Evolutionary conservation across 2,329 filamentous ascomycete genomes (phyloP).

Genomic region (Colletotrichum spinosum): DNA sequence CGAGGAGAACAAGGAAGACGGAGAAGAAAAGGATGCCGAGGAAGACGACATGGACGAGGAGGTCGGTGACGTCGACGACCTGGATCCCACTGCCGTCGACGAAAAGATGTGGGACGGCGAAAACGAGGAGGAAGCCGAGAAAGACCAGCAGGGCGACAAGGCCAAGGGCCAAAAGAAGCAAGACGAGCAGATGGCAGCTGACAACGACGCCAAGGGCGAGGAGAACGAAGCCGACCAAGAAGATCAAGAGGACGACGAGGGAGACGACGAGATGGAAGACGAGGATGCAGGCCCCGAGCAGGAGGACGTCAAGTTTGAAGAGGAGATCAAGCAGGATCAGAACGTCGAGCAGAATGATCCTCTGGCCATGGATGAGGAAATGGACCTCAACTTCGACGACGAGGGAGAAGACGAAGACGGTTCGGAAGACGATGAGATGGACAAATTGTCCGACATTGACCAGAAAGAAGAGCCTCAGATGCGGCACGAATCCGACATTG

Average conservation of each 20-base stretch:
- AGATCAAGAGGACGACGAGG: slow-evolving; percentile 57
- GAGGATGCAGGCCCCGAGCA: slow-evolving; percentile 67
- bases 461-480: slow-evolving; percentile 48
- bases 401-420: slow-evolving; percentile 67
- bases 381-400: slow-evolving; percentile 85
- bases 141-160: slow-evolving; percentile 82
- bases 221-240: slow-evolving; percentile 56
- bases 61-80: slow-evolving; percentile 88
- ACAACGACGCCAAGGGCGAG: slow-evolving; percentile 65
- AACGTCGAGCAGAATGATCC: slow-evolving; percentile 85
- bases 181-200: slow-evolving; percentile 69
- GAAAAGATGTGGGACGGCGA: slow-evolving; percentile 99
- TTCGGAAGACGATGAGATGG: slow-evolving; percentile 67
- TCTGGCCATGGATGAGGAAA: slow-evolving; percentile 86
- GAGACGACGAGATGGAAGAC: slow-evolving; percentile 62
- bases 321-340: slow-evolving; percentile 74
- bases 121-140: slow-evolving; percentile 81
- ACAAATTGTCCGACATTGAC: slow-evolving; percentile 67
- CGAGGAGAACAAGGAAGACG: slow-evolving; percentile 69
- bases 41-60: slow-evolving; percentile 89
- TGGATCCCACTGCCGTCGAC: slow-evolving; percentile 90
- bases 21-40: slow-evolving; percentile 73
- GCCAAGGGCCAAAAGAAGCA: slow-evolving; percentile 76
- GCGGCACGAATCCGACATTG: slow-evolving; percentile 52
- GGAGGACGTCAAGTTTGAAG: slow-evolving; percentile 65